These are phyloP conservation scores for Stygiomarasmius scandens DNA, from an alignment of 1,284 basidiomycete species.

Conservation along the genomic window DNA sequence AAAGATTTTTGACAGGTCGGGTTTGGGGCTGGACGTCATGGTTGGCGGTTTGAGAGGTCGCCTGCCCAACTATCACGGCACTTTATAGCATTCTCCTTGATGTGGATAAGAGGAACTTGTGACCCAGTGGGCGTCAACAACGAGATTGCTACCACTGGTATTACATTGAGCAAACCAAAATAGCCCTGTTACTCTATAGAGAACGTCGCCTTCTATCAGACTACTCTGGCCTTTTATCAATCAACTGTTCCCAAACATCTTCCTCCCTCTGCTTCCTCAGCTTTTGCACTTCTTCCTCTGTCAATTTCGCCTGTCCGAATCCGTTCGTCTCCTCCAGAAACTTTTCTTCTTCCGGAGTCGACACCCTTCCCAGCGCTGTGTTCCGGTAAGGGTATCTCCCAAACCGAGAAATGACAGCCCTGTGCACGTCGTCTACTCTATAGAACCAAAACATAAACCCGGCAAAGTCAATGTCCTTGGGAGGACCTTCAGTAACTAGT, in stretches of 20 bases:
- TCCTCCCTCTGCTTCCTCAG: conserved; percentile 9
- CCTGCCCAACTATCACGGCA: too few species aligned
- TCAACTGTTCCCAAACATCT: conserved; percentile 13
- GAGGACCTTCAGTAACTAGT: conserved; percentile 10
- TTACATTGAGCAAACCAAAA: too few species aligned
- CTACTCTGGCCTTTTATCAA: conserved; percentile 10
- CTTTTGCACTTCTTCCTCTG: conserved; percentile 11
- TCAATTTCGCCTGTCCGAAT: conserved; percentile 11
- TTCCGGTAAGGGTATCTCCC: conserved; percentile 19
- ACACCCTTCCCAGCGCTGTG: conserved; percentile 8
- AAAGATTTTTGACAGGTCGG: conserved; percentile 15
- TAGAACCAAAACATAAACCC: conserved; percentile 16
- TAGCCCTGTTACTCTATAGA: too few species aligned
- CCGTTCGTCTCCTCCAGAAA: conserved; percentile 10
- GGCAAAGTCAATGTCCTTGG: conserved; percentile 1
- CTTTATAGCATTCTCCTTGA: too few species aligned
- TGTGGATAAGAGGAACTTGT: too few species aligned
- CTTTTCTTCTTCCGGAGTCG: conserved; percentile 8
- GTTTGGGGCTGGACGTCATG: neutral
- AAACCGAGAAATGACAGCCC: conserved; percentile 12
- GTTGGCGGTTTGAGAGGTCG: too few species aligned
- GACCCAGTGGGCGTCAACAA: too few species aligned
- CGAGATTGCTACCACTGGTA: too few species aligned
- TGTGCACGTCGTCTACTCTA: conserved; percentile 15
- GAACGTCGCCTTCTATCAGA: too few species aligned